Base-by-base conservation (phyloP, 768 basidiomycete species). In the Grammothele lineata region DNA sequence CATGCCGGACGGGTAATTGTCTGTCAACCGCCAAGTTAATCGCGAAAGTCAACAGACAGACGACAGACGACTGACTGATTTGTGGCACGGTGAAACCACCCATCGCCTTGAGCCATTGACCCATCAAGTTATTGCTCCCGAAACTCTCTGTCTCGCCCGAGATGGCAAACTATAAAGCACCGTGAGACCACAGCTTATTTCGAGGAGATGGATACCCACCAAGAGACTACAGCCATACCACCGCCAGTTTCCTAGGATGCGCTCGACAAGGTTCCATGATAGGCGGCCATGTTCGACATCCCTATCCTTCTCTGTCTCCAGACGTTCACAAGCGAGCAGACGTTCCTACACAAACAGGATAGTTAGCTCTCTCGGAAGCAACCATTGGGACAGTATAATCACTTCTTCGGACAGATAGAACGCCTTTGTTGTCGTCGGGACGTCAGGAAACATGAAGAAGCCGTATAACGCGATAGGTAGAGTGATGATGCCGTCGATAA, bases 91-190 rank as follows among this genome's bases (percentile, higher is more conserved):
- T 75, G 57, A 77, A 85, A 5, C 76, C 77, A 8, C 80, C 77
- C 12, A 78, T 71, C 11, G 78, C 73, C 55, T 80, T 79, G 35
- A 85, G 67, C 78, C 80, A 84, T 59, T 83, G 83, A 9, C 82
- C 81, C 84, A 85, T 85, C 32, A 85, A 62, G 64, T 83, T 84
- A 57, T 84, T 85, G 17, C 79, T 80, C 4, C 81, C 80, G 44
- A 85, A 79, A 54, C 77, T 78, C 57, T 85, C 83, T 1, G 78
- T 78, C 60, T 85, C 81, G 2, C 81, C 83, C 6, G 77, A 83
- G 21, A 81, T 68, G 9, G 77, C 78, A 56, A 85, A 85, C 82
- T 83, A 45, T 32, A 12, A 38, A 22, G 23, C 17, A 18, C n/a
- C 24, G 17, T 23, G 38, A 46, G 45, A 19, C 26, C 19, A 18